A percentile compares a stretch with the other conserved stretches of the same genome.
phyloP scores from a whole-genome alignment of 2,329 filamentous ascomycete species.

The Hypomyces perniciosus region DNA sequence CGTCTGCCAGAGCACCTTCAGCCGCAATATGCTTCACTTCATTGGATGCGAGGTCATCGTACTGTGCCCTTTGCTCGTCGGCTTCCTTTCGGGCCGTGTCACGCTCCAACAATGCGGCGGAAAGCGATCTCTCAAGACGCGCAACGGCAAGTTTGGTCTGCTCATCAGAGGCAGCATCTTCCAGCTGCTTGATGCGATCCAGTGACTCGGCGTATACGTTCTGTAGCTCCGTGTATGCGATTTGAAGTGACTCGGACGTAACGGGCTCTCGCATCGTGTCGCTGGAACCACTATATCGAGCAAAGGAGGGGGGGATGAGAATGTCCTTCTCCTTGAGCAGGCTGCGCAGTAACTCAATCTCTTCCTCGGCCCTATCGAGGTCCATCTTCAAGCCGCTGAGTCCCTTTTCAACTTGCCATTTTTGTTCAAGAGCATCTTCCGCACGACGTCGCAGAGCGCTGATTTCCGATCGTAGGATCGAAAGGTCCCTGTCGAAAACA shows the following conservation, averaged over 20 bases:
- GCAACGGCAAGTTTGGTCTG: slow-evolving; percentile 58
- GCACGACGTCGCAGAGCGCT: slow-evolving; percentile 77
- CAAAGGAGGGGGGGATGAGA: slow-evolving; percentile 57
- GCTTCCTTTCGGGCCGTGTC: slow-evolving; percentile 65
- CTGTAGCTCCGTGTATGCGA: slow-evolving; percentile 70
- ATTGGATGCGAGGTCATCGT: slow-evolving; percentile 49
- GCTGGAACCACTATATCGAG: slow-evolving; percentile 35
- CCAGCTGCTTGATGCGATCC: slow-evolving; percentile 59
- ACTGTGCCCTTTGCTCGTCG: slow-evolving; percentile 53
- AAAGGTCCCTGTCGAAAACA: slow-evolving; percentile 80
- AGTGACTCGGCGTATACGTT: slow-evolving; percentile 62
- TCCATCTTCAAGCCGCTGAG: slow-evolving; percentile 90
- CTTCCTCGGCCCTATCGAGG: slow-evolving; percentile 87
- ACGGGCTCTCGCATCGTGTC: slow-evolving; percentile 35
- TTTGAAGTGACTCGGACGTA: slow-evolving; percentile 65
- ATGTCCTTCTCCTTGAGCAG: slow-evolving; percentile 81
- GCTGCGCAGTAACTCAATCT: slow-evolving; percentile 75
- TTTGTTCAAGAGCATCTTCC: slow-evolving; percentile 90
- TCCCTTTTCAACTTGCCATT: slow-evolving; percentile 93
- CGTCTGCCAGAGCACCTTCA: slow-evolving; percentile 59
- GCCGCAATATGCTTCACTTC: slow-evolving; percentile 53
- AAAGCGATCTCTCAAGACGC: slow-evolving; percentile 62
- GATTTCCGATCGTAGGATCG: slow-evolving; percentile 74
- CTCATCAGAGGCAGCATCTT: slow-evolving; percentile 46
- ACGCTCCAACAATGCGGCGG: slow-evolving; percentile 63